Evolutionary conservation across 257 asterid species (phyloP).

Genomic region (Pogostemon cablin): DNA sequence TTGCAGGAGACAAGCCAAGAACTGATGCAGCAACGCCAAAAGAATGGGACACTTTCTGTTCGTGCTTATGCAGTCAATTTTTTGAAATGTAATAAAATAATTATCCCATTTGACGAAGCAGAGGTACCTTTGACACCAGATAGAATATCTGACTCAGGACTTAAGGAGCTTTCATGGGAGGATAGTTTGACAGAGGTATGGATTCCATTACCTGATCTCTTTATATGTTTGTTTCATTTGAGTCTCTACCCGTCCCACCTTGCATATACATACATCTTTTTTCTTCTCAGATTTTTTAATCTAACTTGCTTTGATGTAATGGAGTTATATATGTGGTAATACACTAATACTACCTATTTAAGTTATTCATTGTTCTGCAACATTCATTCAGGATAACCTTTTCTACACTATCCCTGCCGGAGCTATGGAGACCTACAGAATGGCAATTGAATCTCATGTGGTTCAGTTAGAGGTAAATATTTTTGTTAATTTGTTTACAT

Average conservation of each 20-base stretch:
- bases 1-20: slow-evolving; percentile 53
- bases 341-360: slow-evolving; percentile 22
- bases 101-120: slow-evolving; percentile 41
- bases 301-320: slow-evolving; percentile 32
- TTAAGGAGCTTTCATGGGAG: slow-evolving; percentile 55
- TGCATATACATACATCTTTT: neutral
- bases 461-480: slow-evolving; percentile 65
- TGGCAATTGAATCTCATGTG: slow-evolving; percentile 62
- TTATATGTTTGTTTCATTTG: no score
- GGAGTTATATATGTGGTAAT: neutral
- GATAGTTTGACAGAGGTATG: slow-evolving; percentile 64
- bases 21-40: slow-evolving; percentile 46
- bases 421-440: slow-evolving; percentile 69
- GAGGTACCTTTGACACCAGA: slow-evolving; percentile 73
- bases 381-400: slow-evolving; percentile 63
- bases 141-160: slow-evolving; percentile 60
- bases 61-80: slow-evolving; percentile 72
- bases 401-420: slow-evolving; percentile 72
- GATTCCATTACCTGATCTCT: slow-evolving; percentile 18
- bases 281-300: slow-evolving; percentile 16
- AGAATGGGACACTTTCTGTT: slow-evolving; percentile 48
- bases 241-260: neutral
- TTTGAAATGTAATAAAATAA: slow-evolving; percentile 48
- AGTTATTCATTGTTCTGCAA: neutral
- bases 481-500: slow-evolving; percentile 25